Evolutionary conservation across 1,139 yeast species (phyloP), one percentile per base, ranked within the genome.

Genomic region (Yamadazyma sp.): DNA sequence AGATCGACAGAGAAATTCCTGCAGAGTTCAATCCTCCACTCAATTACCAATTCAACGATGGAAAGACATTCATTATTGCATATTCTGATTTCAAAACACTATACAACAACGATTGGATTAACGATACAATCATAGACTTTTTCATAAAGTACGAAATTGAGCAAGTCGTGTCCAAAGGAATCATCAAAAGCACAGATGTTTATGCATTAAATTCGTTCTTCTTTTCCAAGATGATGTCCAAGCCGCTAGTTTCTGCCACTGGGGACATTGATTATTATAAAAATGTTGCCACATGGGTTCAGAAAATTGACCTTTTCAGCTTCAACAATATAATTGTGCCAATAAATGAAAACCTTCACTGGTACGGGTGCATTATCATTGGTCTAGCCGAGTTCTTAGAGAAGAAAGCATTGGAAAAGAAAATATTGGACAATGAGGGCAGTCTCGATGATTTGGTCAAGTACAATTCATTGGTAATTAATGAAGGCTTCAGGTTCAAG

Each of bases 191-290:
- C 4, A 42, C 53, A 1, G 67, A 64, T 3, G 74, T 83, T 2
- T 78, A 82, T 55, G 73, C 89, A 2, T 79, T 92, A 59, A 87
- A 88, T 54, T 85, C 97, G 0, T 94, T 87, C 56, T 91, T 94
- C 59, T 92, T 77, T 63, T 77, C 86, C 2, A 83, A 82, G 53
- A 65, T 89, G 33, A 69, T 73, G 41, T 69, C 64, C 6, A 53
- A 50, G 23, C 36, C 37, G 3, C 7, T 33, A 11, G 22, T 14
- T 4, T 27, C 38, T 26, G 37, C 18, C 3, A 28, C 22, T 7
- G 49, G 43, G 2, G 44, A 48, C 1, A 53, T 58, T 1, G 54
- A 73, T 41, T 77, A 75, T 43, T 88, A 84, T 56, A 68, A 65
- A 1, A 85, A 83, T 49, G 83, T 91, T 22, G 78, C 77, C 47